Base-by-base conservation (phyloP, 768 basidiomycete genomes). In the Heimioporus sp. region DNA sequence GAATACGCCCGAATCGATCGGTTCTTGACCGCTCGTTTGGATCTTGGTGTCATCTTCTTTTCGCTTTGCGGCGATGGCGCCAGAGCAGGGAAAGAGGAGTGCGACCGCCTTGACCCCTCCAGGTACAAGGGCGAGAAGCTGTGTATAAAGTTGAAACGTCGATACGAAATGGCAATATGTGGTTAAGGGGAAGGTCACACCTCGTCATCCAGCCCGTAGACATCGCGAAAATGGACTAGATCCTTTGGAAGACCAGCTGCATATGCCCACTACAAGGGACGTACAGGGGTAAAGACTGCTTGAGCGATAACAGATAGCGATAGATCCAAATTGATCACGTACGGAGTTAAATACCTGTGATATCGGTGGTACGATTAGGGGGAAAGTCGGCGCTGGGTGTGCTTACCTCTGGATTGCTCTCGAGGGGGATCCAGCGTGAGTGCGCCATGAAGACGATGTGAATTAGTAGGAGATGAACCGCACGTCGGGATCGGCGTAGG, bases 41-140 rank as follows among this genome's bases (percentile, higher is more conserved):
- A 89, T 78, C 57, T 67, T 65, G 39, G 69, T 70, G 56, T 93
- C 91, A 55, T 92, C 89, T 41, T 73, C 71, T 38, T 74, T 73
- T 39, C 83, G 74, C 39, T 73, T 78, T 19, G 65, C 53, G n/a
- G 81, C 79, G 11, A 82, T 67, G 16, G 67, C 67, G 1, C 80
- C 79, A 0, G 77, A 67, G 48, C 82, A 76, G 5, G 95, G 95
- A 70, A 96, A 98, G 20, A 97, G 78, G 7, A 98, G 73, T 8
- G 96, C 72, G 10, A 97, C 80, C 0, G 95, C 95, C 63, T 87
- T 87, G 31, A 87, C 87, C 0, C 89, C 92, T 55, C 76, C 66
- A 0, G 87, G 76, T 0, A 95, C 85, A 63, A 90, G 76, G 0
- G 52, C 70, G 2, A 96, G 80, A 32, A 94, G 77, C 81, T 97